phyloP scores from a whole-genome alignment of 805 yeast species.

The Saccharomycopsis sp. region DNA sequence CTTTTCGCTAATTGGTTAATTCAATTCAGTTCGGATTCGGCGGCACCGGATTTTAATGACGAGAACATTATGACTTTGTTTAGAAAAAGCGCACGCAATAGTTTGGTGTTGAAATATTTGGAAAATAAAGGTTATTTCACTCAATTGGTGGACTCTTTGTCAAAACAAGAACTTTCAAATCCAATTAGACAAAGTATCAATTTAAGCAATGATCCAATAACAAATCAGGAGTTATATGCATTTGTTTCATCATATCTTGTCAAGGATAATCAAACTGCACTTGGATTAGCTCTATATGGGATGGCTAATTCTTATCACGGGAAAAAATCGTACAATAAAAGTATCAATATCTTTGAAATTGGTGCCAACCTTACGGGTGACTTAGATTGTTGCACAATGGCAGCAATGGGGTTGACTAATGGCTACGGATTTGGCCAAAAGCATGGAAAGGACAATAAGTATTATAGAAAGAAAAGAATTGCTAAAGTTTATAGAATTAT shows the following conservation, averaged over 20 bases:
- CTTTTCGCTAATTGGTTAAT: conserved; percentile 20
- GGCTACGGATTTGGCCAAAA: conserved; percentile 21
- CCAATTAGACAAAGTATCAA: background rate
- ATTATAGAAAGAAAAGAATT: conserved; percentile 16
- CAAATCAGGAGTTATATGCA: conserved; percentile 16
- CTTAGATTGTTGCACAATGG: conserved; percentile 21
- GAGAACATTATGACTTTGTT: conserved; percentile 10
- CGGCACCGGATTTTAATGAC: conserved; percentile 6
- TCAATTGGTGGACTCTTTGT: conserved; percentile 4
- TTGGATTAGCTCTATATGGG: conserved; percentile 19
- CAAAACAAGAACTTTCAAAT: conserved; percentile 1
- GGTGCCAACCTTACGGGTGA: conserved; percentile 16
- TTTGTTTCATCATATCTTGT: conserved; percentile 9
- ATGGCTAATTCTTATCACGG: conserved; percentile 18
- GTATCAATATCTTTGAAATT: conserved; percentile 20
- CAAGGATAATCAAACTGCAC: conserved; percentile 20
- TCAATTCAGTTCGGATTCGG: conserved; percentile 9
- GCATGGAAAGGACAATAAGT: conserved; percentile 15
- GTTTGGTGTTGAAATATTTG: conserved; percentile 6
- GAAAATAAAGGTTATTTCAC: conserved; percentile 10
- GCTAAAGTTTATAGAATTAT: conserved; percentile 21
- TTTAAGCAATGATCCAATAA: background rate
- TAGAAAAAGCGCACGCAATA: conserved; percentile 16
- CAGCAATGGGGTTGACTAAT: conserved; percentile 16
- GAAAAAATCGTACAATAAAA: conserved; percentile 9